Percentiles rank a stretch among this genome's conserved stretches.
Conservation (phyloP, 2,329 filamentous ascomycete species). For the Phaeophleospora eucalypticola region DNA sequence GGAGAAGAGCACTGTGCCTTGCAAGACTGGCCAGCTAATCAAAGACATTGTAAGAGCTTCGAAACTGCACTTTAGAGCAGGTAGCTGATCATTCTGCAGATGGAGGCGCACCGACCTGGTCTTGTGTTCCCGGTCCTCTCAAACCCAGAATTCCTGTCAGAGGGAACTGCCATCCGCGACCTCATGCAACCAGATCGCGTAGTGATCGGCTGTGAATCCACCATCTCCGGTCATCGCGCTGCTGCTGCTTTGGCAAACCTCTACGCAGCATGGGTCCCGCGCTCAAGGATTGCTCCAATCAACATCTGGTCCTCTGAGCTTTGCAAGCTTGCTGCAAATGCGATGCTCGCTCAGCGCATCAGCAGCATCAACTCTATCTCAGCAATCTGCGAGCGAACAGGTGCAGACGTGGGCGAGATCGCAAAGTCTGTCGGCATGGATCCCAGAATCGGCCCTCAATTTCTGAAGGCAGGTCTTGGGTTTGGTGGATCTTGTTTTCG, state of each 20-base stretch:
- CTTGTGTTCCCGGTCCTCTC: slow-evolving; percentile 71
- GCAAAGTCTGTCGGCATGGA: slow-evolving; percentile 52
- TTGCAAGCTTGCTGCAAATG: slow-evolving; percentile 72
- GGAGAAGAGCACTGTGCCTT: slow-evolving; percentile 77
- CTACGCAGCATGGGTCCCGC: slow-evolving; percentile 67
- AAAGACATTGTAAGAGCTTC: slow-evolving; percentile 58
- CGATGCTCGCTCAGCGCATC: slow-evolving; percentile 74
- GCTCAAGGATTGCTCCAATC: slow-evolving; percentile 62
- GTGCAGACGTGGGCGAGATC: slow-evolving; percentile 70
- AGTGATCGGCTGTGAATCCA: slow-evolving; percentile 66
- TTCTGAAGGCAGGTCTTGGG: slow-evolving; percentile 68
- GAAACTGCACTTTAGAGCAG: slow-evolving; percentile 18
- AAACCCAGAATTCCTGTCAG: slow-evolving; percentile 75
- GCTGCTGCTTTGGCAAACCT: slow-evolving; percentile 60
- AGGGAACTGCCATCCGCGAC: slow-evolving; percentile 68
- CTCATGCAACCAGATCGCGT: slow-evolving; percentile 67
- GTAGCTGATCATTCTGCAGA: slow-evolving; percentile 6
- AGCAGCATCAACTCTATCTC: slow-evolving; percentile 76
- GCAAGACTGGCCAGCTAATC: slow-evolving; percentile 66
- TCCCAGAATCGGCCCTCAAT: slow-evolving; percentile 65
- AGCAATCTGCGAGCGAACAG: slow-evolving; percentile 70
- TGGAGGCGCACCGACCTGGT: slow-evolving; percentile 55
- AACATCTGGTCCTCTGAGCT: slow-evolving; percentile 75
- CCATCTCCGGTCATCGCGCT: slow-evolving; percentile 56
- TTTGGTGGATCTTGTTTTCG: slow-evolving; percentile 78